A percentile compares a stretch with the other conserved stretches of the same genome.
These are phyloP conservation scores for Oenanthe javanica DNA, from an alignment of 140 eudicot species.

Conservation along the genomic window DNA sequence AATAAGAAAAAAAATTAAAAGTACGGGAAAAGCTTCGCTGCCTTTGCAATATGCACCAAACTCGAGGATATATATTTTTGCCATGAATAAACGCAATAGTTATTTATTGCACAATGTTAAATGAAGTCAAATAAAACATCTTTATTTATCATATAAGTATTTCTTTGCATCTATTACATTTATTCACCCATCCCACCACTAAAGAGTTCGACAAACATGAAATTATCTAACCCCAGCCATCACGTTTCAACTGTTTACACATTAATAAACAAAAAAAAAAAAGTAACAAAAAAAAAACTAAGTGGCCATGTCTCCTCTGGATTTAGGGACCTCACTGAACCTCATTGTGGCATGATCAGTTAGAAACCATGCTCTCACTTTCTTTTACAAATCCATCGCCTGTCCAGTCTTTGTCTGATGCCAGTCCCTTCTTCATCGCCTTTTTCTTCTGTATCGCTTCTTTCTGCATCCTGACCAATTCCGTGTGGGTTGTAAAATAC, in stretches of 20 bases:
- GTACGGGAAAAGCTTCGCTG: too few species aligned
- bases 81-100: too few species aligned
- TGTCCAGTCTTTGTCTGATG: slow-evolving; percentile 90
- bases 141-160: not conserved
- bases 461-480: slow-evolving; percentile 75
- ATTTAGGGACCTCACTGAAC: not conserved
- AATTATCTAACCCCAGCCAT: not conserved
- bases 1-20: too few species aligned
- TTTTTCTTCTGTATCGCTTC: slow-evolving; percentile 68
- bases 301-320: not conserved
- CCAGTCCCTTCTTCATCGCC: slow-evolving; percentile 75
- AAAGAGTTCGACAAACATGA: not conserved
- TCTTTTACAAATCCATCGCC: slow-evolving; percentile 97
- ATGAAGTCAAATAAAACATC: not conserved
- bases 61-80: not conserved
- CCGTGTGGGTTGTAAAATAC: slow-evolving; percentile 89
- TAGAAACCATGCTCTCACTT: slow-evolving; percentile 94
- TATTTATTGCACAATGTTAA: not conserved
- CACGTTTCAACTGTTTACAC: not conserved
- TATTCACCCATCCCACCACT: not conserved
- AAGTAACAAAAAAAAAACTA: not conserved
- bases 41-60: not conserved
- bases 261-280: not conserved
- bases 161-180: not conserved
- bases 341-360: slow-evolving; percentile 24